These are phyloP conservation scores for Apiospora koreana DNA, from an alignment of 2,329 filamentous ascomycete species.

Conservation along the genomic window DNA sequence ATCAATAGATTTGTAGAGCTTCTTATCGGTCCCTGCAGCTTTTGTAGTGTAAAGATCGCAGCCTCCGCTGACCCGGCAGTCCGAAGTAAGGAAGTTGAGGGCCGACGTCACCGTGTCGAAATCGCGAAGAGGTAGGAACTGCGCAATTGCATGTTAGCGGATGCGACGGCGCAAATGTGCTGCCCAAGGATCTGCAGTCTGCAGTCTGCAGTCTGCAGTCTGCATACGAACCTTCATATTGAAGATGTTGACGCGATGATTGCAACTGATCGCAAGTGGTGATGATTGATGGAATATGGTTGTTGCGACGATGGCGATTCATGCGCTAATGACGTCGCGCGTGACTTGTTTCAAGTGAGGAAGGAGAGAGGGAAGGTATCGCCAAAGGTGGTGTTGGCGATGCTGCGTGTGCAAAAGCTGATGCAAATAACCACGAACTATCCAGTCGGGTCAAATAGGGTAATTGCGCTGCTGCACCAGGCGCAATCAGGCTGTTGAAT, in stretches of 20 bases:
- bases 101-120: slow-evolving; percentile 91
- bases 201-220: not conserved
- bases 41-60: slow-evolving; percentile 99
- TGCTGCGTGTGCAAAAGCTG: not conserved
- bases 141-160: not conserved
- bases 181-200: not conserved
- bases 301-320: not conserved
- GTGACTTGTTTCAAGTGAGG: not conserved
- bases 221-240: slow-evolving; percentile 19
- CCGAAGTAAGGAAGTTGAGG: slow-evolving; percentile 92
- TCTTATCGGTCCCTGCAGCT: slow-evolving; percentile 92
- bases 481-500: not conserved
- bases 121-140: slow-evolving; percentile 91
- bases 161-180: not conserved
- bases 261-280: not conserved
- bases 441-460: not conserved
- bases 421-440: not conserved
- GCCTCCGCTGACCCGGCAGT: slow-evolving; percentile 87
- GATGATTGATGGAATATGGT: not conserved
- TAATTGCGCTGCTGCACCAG: not conserved
- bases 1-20: slow-evolving; percentile 94
- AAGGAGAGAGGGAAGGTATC: not conserved
- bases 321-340: slow-evolving; percentile 6
- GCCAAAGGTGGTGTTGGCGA: not conserved
- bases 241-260: not conserved